phyloP scores from a whole-genome alignment of 208 protist genomes.

The Trypanosoma theileri region DNA sequence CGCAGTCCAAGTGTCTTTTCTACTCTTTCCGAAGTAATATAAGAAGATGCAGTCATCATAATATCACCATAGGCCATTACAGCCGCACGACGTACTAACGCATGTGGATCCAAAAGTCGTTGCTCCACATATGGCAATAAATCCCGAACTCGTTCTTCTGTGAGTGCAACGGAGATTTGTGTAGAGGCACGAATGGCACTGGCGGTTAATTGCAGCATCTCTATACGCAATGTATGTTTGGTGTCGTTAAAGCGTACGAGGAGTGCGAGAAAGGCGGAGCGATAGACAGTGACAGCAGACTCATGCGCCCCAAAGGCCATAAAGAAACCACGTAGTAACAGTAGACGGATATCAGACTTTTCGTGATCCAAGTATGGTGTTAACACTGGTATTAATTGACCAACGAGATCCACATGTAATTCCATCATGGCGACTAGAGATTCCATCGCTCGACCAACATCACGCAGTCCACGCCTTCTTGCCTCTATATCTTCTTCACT shows the following conservation, averaged over 20 bases:
- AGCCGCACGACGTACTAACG: slow-evolving; percentile 49
- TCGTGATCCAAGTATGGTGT: slow-evolving; percentile 46
- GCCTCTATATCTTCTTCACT: slow-evolving; percentile 17
- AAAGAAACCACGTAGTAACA: slow-evolving; percentile 55
- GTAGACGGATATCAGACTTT: slow-evolving; percentile 45
- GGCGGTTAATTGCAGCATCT: slow-evolving; percentile 37
- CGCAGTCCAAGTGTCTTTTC: slow-evolving; percentile 52
- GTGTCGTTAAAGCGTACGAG: slow-evolving; percentile 48
- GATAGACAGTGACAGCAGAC: slow-evolving; percentile 35
- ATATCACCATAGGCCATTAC: slow-evolving; percentile 43
- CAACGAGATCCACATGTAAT: slow-evolving; percentile 43
- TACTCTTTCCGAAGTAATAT: slow-evolving; percentile 27
- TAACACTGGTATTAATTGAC: slow-evolving; percentile 39
- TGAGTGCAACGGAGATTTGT: slow-evolving; percentile 12
- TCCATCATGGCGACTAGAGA: slow-evolving; percentile 51
- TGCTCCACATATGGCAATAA: slow-evolving; percentile 39
- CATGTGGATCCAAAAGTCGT: slow-evolving; percentile 46
- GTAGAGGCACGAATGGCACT: slow-evolving; percentile 25
- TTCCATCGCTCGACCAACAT: slow-evolving; percentile 41
- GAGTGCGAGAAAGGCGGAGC: slow-evolving; percentile 24
- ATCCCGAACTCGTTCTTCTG: slow-evolving; percentile 32
- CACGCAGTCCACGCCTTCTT: slow-evolving; percentile 19
- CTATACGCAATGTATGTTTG: slow-evolving; percentile 50
- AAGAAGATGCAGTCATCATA: slow-evolving; percentile 30
- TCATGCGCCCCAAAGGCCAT: slow-evolving; percentile 43